A percentile compares a stretch with the other conserved stretches of the same genome.
phyloP scores from a whole-genome alignment of 1,139 yeast genomes.

The Candida buenavistaensis region DNA sequence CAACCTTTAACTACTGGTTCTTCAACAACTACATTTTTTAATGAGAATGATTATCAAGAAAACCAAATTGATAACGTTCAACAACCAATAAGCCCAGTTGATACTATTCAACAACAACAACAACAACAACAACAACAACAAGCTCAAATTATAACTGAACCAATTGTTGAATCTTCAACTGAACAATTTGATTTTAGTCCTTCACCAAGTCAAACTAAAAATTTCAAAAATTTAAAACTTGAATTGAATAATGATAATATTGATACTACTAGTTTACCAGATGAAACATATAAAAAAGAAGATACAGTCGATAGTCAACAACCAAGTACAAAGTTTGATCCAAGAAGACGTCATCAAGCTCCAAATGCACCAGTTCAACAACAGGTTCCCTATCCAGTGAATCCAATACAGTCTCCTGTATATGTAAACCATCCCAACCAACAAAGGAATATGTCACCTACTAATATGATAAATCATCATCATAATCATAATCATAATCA shows the following conservation, averaged over 20 bases:
- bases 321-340: conserved; percentile 11
- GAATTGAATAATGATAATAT: conserved; percentile 18
- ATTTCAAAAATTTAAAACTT: conserved; percentile 33
- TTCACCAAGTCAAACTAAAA: conserved; percentile 17
- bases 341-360: conserved; percentile 12
- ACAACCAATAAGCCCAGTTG: neutral
- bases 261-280: conserved; percentile 6
- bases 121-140: conserved; percentile 1
- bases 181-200: conserved; percentile 8
- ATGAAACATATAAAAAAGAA: neutral
- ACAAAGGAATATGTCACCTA: conserved; percentile 2
- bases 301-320: conserved; percentile 3
- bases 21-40: conserved; percentile 5
- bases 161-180: neutral
- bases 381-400: too few relatives aligned
- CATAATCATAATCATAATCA: conserved; percentile 1
- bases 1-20: conserved; percentile 6
- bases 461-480: neutral
- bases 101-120: conserved; percentile 1
- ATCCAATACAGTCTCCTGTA: too few relatives aligned
- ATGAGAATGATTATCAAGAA: conserved; percentile 1
- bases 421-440: too few relatives aligned
- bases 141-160: conserved; percentile 2
- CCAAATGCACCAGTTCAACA: conserved; percentile 1
- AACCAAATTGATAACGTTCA: too few relatives aligned